phyloP scores from a whole-genome alignment of 768 basidiomycete genomes.

The Rhodotorula babjevae region DNA sequence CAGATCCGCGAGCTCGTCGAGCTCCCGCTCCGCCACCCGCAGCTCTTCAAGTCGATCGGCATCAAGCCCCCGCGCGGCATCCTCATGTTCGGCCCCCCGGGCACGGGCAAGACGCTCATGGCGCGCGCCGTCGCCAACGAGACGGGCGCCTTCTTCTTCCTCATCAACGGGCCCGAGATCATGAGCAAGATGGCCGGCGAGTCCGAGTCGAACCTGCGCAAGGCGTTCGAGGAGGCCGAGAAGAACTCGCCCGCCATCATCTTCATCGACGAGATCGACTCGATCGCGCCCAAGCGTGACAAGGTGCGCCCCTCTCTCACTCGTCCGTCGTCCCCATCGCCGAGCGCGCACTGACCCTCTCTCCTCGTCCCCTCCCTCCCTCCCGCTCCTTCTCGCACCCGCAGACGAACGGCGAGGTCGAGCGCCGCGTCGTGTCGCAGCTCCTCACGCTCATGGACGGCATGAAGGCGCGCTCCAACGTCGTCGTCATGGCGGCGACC shows the following conservation, averaged over 20 bases:
- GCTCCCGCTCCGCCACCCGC: conserved; percentile 93
- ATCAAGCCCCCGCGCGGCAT: conserved; percentile 99
- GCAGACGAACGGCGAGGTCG: conserved; percentile 98
- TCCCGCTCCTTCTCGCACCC: neutral
- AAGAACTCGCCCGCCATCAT: conserved; percentile 99
- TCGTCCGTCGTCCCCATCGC: no score
- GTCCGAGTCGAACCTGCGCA: conserved; percentile 91
- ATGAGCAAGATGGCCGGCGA: conserved; percentile 99
- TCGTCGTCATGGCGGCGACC: conserved; percentile 99
- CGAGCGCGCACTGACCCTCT: neutral
- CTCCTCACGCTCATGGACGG: conserved; percentile 94
- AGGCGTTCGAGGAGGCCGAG: conserved; percentile 99
- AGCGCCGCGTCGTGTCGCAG: conserved; percentile 97
- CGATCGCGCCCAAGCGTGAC: conserved; percentile 99
- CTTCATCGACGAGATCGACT: conserved; percentile 99
- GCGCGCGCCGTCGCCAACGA: conserved; percentile 99
- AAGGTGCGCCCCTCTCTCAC: conserved; percentile 59
- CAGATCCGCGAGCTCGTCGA: conserved; percentile 99
- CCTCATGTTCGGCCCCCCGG: conserved; percentile 95
- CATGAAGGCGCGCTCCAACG: conserved; percentile 94
- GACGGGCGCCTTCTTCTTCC: conserved; percentile 99
- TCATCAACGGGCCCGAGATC: conserved; percentile 99
- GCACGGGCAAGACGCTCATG: conserved; percentile 99
- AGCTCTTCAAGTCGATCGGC: conserved; percentile 99
- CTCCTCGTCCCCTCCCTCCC: no score